These are phyloP conservation scores for Telfairia occidentalis DNA, from an alignment of 331 rosid species.

Conservation along the genomic window DNA sequence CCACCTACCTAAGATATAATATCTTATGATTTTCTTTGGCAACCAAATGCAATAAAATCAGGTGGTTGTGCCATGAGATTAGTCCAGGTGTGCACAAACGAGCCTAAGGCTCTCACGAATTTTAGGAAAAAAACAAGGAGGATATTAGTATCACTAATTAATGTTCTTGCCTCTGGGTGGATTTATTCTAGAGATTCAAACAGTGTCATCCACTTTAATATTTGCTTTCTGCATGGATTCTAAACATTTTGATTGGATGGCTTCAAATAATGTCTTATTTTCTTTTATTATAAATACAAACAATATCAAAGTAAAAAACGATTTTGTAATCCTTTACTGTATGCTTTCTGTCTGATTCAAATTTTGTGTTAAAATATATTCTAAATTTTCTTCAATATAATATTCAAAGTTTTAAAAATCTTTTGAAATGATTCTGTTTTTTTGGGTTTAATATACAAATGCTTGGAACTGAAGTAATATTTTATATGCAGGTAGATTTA, in stretches of 20 bases:
- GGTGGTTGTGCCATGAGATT: no score
- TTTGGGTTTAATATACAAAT: not conserved
- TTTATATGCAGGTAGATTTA: constrained; percentile 65
- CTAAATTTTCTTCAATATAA: not conserved
- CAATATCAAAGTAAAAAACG: not conserved
- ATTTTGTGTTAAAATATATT: not conserved
- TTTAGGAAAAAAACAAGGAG: no score
- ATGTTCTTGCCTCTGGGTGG: not conserved
- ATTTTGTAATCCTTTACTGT: not conserved
- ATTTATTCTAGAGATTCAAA: not conserved
- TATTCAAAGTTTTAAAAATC: not conserved
- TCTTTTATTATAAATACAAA: not conserved
- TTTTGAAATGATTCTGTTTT: not conserved
- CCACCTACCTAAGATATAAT: no score
- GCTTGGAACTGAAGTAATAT: constrained; percentile 1
- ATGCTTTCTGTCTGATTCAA: not conserved
- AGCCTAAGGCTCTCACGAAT: no score
- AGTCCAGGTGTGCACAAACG: no score
- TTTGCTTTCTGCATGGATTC: not conserved
- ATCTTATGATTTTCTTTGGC: no score
- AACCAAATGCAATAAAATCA: no score
- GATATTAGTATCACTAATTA: not conserved
- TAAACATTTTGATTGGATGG: not conserved
- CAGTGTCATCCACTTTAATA: not conserved
- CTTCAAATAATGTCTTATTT: not conserved